A percentile compares a stretch with the other conserved stretches of the same genome.
Evolutionary conservation across 225 moss, liverwort and hornwort species (phyloP).

Genomic region (Rhytidiadelphus loreus): DNA sequence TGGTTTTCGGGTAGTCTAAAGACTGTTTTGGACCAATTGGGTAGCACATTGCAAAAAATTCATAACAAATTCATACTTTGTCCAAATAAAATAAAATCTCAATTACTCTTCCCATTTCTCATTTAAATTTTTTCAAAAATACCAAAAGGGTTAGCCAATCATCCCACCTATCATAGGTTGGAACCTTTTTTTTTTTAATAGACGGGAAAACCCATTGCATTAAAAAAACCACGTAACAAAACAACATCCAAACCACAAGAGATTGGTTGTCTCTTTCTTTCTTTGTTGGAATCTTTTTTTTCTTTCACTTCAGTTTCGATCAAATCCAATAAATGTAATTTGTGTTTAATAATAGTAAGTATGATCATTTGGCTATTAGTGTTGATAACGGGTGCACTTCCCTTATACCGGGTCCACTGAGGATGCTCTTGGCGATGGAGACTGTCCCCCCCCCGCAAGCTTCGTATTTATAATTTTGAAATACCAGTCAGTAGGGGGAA

Average conservation of each 20-base stretch:
- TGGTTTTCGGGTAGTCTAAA: accelerated
- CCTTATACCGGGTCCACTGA: background rate
- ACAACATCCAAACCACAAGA: too few species aligned
- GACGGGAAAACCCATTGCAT: too few species aligned
- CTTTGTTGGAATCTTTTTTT: too few species aligned
- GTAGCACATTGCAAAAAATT: background rate
- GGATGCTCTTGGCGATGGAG: background rate
- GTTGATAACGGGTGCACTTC: background rate
- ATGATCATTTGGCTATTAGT: background rate
- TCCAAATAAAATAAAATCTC: background rate
- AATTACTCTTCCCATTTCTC: too few species aligned
- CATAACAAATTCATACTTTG: background rate
- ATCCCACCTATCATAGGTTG: too few species aligned
- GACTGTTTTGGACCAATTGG: background rate
- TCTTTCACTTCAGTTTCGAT: background rate
- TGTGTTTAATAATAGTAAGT: background rate
- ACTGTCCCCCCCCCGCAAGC: too few species aligned
- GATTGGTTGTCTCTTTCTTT: too few species aligned
- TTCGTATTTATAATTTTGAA: background rate
- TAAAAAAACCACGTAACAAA: too few species aligned
- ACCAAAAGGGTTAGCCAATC: accelerated
- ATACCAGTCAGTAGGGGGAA: background rate
- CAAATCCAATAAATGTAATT: accelerated
- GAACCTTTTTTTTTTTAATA: background rate
- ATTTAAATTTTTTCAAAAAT: too few species aligned